Evolutionary conservation across 106 monocot species (phyloP), one percentile per base, ranked within the genome.

Genomic region (Dendrobium officinale): DNA sequence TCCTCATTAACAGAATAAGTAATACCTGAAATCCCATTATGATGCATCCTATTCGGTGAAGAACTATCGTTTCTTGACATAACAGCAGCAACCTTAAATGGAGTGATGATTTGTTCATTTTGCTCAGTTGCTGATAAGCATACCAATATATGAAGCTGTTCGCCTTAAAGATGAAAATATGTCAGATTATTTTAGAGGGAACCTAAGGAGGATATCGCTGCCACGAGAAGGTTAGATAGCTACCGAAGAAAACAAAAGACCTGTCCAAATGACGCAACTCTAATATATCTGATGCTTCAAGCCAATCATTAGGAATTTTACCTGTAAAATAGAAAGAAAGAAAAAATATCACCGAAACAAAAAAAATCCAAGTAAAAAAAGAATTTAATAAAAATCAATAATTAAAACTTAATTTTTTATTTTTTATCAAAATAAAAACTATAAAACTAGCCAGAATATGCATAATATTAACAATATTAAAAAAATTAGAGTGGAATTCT

Each of bases 191-290:
- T 56, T 76, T 9, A 76, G 76, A 49, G 2, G 51, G 45, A 49
- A 76, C 45, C 27, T 43, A 43, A 74, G 26, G 74, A 79, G 77
- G n/a, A 81, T 47, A 26, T 72, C 0, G 37, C 2, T 37, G 37
- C 3, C 37, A 37, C 37, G 37, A 37, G 37, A 37, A 37, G 37
- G 37, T 37, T 37, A 37, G 37, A 37, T 37, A 84, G 44, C 33
- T 89, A 99, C 98, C 98, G 84, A 92, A 94, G 79, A 99, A 99
- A 85, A 99, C 77, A 80, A 95, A 99, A 37, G 92, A 87, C 44
- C 98, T 91, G 84, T 99, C 98, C 83, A 99, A 79, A n/a, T 84
- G 85, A n/a, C 75, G 80, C 79, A 99, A 80, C 40, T 85, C 75
- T 3, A 73, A 64, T 72, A 93, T 86, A 86, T 89, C 81, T 79